These are phyloP conservation scores for Cryptococcus floricola DNA, from an alignment of 1,284 basidiomycete species.

Conservation along the genomic window DNA sequence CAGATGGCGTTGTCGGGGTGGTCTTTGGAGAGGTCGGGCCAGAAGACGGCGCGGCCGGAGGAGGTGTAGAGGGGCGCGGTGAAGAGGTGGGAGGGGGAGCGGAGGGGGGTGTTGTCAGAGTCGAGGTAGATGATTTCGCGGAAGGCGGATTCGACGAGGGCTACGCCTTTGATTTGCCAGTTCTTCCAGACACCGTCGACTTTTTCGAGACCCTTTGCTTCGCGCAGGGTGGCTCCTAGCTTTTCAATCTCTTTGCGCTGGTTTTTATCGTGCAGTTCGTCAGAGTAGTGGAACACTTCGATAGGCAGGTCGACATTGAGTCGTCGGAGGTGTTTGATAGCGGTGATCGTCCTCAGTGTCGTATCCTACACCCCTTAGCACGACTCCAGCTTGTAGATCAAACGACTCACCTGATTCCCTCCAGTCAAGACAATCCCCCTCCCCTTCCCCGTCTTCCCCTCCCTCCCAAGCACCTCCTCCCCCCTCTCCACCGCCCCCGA, in stretches of 20 bases:
- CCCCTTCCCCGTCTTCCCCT: constrained; percentile 22
- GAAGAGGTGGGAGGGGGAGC: constrained; percentile 50
- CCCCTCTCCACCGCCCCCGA: constrained; percentile 31
- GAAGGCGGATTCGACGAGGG: constrained; percentile 51
- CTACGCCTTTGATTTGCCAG: constrained; percentile 52
- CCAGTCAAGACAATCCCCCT: constrained; percentile 51
- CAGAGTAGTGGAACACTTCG: constrained; percentile 51
- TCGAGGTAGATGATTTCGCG: constrained; percentile 47
- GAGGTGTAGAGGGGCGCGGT: constrained; percentile 40
- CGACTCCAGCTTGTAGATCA: background rate
- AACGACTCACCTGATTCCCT: constrained; percentile 45
- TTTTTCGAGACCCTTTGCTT: constrained; percentile 31
- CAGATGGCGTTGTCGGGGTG: constrained; percentile 53
- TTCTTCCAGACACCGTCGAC: constrained; percentile 44
- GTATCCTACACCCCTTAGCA: constrained; percentile 43
- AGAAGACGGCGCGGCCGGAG: constrained; percentile 51
- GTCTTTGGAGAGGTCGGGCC: constrained; percentile 54
- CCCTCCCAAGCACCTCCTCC: constrained; percentile 25
- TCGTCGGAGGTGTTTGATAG: constrained; percentile 43
- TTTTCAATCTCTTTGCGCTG: constrained; percentile 37
- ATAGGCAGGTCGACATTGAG: constrained; percentile 46
- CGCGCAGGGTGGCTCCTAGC: constrained; percentile 42
- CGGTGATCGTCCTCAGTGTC: constrained; percentile 42
- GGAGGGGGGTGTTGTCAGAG: constrained; percentile 51
- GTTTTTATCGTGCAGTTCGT: constrained; percentile 39